Base-by-base conservation (phyloP, 192 early-diverging fungal species). In the Thamnidium elegans region DNA sequence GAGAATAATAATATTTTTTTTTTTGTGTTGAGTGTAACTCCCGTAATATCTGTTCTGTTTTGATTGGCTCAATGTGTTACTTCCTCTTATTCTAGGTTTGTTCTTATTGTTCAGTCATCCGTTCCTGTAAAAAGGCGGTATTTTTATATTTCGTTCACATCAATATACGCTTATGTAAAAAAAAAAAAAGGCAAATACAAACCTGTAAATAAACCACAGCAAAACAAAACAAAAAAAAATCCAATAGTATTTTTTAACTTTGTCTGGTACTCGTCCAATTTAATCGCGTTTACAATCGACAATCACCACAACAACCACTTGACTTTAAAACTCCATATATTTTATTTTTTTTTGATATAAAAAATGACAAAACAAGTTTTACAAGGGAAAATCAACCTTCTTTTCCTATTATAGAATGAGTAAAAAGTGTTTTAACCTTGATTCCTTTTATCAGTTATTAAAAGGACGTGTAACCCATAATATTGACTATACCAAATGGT, bases 371-470 rank as follows among this genome's bases (percentile, higher is more conserved):
- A 9, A 39, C 36, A 39, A 39, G 36, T 39, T 39, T 39, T 39
- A 6, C 36, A 39, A 39, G 36, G 36, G 9, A 9, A 39, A 39
- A 39, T 4, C 5, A 39, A 39, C 36, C 1, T 6, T 10, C 36
- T 39, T 39, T 39, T 39, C 36, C 36, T 39, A 10, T 39, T 39
- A 54, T 8, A 34, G 17, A 19, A 55, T 55, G 54, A 34, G 54
- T 19, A 55, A 58, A 58, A 30, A 19, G 10, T 58, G 34, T 0
- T 58, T 43, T 30, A 71, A 56, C 26, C 42, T 71, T 11, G 69
- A 71, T 23, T 50, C 63, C 26, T 66, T 77, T 53, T 73, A 67
- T 20, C 58, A 69, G 7, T 26, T 77, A 44, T 52, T 77, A 19
- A 64, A 62, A 36, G 71, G 58, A 8, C 66, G 58, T 63, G 71